phyloP scores from a whole-genome alignment of 192 early-diverging fungal genomes.

The Backusella parvicylindrica region DNA sequence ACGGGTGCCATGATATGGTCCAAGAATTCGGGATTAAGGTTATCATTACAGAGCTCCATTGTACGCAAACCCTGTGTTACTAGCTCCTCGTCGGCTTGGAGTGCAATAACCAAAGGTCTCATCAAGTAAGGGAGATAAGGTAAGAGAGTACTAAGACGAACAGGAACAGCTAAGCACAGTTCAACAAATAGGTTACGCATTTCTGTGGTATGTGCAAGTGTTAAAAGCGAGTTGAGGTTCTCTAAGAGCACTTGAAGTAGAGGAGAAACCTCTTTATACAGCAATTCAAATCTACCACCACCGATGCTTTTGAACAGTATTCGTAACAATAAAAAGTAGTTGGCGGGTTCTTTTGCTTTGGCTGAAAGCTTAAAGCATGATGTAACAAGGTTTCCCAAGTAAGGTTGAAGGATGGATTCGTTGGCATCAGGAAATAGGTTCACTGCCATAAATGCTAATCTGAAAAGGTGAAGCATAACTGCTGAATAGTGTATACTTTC shows the following conservation, averaged over 20 bases:
- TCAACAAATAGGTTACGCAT: slow-evolving; percentile 98
- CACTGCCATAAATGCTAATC: slow-evolving; percentile 91
- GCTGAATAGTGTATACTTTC: slow-evolving; percentile 58
- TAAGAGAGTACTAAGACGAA: slow-evolving; percentile 88
- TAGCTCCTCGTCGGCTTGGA: slow-evolving; percentile 88
- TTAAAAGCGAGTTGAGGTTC: slow-evolving; percentile 79
- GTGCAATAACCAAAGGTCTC: slow-evolving; percentile 92
- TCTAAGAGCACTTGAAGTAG: slow-evolving; percentile 90
- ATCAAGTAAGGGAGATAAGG: slow-evolving; percentile 93
- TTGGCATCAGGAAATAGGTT: slow-evolving; percentile 88
- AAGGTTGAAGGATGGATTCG: slow-evolving; percentile 90
- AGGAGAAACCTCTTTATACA: slow-evolving; percentile 96
- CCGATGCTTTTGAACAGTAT: slow-evolving; percentile 94
- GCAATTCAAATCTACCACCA: slow-evolving; percentile 90
- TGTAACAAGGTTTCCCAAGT: slow-evolving; percentile 87
- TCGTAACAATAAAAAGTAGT: slow-evolving; percentile 92
- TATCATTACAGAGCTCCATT: slow-evolving; percentile 97
- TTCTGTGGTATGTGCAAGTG: slow-evolving; percentile 73
- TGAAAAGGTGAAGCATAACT: slow-evolving; percentile 89
- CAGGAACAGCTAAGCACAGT: slow-evolving; percentile 94
- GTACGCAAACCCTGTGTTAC: slow-evolving; percentile 96
- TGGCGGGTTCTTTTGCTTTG: slow-evolving; percentile 80
- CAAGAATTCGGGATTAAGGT: slow-evolving; percentile 93
- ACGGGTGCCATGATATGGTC: slow-evolving; percentile 96
- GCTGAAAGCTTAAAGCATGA: slow-evolving; percentile 80